phyloP scores from a whole-genome alignment of 106 monocot species.

The Acorus gramineus region DNA sequence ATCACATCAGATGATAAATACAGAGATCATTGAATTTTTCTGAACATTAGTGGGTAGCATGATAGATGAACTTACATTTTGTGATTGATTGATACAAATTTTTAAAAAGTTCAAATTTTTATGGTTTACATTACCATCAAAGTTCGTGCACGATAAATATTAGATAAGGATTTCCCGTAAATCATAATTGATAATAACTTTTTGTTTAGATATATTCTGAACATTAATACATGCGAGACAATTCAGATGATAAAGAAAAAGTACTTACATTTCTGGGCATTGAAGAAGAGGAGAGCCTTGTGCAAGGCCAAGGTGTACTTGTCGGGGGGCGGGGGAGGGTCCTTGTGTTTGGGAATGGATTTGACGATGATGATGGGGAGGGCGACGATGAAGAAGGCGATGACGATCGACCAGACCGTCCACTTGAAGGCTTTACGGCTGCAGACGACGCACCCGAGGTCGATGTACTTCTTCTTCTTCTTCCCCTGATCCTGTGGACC shows the following conservation, averaged over 20 bases:
- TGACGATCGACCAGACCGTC: conserved; percentile 22
- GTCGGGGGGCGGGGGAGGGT: conserved; percentile 46
- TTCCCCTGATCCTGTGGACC: conserved; percentile 29
- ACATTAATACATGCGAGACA: too few relatives aligned
- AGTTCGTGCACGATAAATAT: too few relatives aligned
- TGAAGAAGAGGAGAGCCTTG: conserved; percentile 97
- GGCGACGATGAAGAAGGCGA: conserved; percentile 56
- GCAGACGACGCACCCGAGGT: conserved; percentile 72
- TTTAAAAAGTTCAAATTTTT: background rate
- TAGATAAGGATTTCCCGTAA: too few relatives aligned
- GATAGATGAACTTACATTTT: background rate
- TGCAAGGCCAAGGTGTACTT: conserved; percentile 61
- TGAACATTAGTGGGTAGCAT: background rate
- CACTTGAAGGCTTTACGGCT: conserved; percentile 66
- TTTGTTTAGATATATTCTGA: too few relatives aligned
- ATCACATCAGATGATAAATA: too few relatives aligned
- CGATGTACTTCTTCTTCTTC: conserved; percentile 76
- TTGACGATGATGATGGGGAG: conserved; percentile 71
- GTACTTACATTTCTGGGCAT: conserved; percentile 78
- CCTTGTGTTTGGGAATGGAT: conserved; percentile 53
- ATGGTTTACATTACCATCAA: too few relatives aligned
- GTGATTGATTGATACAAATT: background rate
- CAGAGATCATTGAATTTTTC: too few relatives aligned
- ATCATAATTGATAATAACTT: too few relatives aligned
- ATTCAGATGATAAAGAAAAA: background rate